A percentile compares a stretch with the other conserved stretches of the same genome.
phyloP scores from a whole-genome alignment of 495 filamentous ascomycete species.

The Xylaria intraflava region DNA sequence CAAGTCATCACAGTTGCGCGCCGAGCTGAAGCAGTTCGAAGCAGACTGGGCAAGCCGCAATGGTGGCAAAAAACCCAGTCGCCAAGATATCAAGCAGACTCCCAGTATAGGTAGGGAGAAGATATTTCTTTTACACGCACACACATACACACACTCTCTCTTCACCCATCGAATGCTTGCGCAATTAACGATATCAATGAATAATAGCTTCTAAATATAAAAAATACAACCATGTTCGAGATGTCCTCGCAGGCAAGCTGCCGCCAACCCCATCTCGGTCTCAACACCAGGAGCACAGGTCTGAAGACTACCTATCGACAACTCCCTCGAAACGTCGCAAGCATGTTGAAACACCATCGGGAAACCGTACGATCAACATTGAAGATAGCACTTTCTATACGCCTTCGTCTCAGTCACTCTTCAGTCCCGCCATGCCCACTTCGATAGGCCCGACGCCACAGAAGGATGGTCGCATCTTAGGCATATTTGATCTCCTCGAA shows the following conservation, averaged over 20 bases:
- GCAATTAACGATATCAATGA: background rate
- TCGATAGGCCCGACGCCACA: constrained; percentile 84
- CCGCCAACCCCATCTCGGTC: constrained; percentile 27
- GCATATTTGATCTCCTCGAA: constrained; percentile 82
- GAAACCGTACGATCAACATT: constrained; percentile 20
- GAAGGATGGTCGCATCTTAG: constrained; percentile 76
- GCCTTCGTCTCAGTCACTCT: constrained; percentile 52
- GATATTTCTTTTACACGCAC: background rate
- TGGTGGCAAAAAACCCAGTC: constrained; percentile 67
- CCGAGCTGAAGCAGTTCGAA: constrained; percentile 84
- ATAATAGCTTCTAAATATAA: constrained; percentile 78
- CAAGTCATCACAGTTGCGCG: constrained; percentile 48
- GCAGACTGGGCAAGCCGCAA: constrained; percentile 62
- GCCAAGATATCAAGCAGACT: constrained; percentile 82
- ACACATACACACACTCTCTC: background rate
- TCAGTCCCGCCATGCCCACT: constrained; percentile 51
- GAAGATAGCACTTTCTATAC: constrained; percentile 51
- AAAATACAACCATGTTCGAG: constrained; percentile 70
- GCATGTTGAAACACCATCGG: constrained; percentile 34
- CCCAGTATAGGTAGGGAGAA: constrained; percentile 62
- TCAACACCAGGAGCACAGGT: constrained; percentile 25
- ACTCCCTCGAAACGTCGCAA: constrained; percentile 41
- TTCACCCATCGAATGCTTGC: background rate
- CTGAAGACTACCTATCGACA: constrained; percentile 30
- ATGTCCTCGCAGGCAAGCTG: constrained; percentile 48